Evolutionary conservation across 495 filamentous ascomycete genomes (phyloP), one percentile per base, ranked within the genome.

Genomic region (Gamarada debralockiae): DNA sequence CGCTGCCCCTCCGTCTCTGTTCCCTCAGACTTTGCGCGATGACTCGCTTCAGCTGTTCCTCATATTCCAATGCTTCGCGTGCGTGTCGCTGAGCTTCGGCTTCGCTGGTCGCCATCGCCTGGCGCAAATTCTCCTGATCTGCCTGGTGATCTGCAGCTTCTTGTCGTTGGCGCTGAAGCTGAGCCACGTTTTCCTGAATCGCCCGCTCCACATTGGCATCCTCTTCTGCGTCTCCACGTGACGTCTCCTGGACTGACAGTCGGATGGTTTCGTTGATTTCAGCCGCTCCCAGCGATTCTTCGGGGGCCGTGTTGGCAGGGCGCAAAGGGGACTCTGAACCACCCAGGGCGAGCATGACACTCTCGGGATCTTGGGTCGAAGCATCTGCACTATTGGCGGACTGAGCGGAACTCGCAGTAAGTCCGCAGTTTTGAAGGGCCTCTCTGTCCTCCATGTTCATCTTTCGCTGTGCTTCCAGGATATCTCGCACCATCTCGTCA

Each of bases 251-350:
- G 3, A 90, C 81, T 5, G 86, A 87, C 23, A 69, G 66, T 31
- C 71, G 72, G 55, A 91, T 89, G 1, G 85, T 86, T 22, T 70
- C 65, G 57, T 88, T 85, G 48, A 87, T 76, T 53, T 84, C 81
- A 71, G 29, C 72, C 55, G 55, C 70, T 59, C 22, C 58, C 48
- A 34, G 66, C 31, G 17, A 48, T 37, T 23, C 41, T 46, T 8
- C 49, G 52, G 36, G 41, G 22, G 13, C n/a, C n/a, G n/a, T n/a
- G n/a, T n/a, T n/a, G n/a, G n/a, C n/a, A n/a, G n/a, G n/a, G n/a
- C n/a, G n/a, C n/a, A n/a, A n/a, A n/a, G n/a, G n/a, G n/a, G n/a
- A 20, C 13, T 44, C 18, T 44, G 41, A 44, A 44, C 41, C 41
- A 44, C 41, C 41, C 22, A 44, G 4, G 41, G 41, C 41, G 41